These are phyloP conservation scores for Monosporascus sp. DNA, from an alignment of 2,329 filamentous ascomycete genomes.

Conservation along the genomic window DNA sequence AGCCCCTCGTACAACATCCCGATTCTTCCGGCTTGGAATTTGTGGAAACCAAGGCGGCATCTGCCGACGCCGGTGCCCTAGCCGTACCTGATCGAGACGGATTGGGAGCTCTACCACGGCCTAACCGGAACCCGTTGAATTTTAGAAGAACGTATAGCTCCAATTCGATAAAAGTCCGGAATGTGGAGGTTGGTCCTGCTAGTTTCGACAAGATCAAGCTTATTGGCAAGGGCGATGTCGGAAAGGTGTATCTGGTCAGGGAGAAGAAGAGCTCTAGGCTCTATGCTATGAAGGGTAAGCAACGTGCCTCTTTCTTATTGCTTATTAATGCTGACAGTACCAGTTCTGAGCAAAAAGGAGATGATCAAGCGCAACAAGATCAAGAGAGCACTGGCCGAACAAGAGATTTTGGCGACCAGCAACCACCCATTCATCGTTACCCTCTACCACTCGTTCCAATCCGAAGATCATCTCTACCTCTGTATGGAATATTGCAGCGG, in stretches of 20 bases:
- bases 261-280: slow-evolving; percentile 96
- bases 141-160: slow-evolving; percentile 97
- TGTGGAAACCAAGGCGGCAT: slow-evolving; percentile 38
- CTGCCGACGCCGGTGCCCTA: slow-evolving; percentile 34
- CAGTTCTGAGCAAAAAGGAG: slow-evolving; percentile 98
- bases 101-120: slow-evolving; percentile 59
- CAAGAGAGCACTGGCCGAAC: slow-evolving; percentile 93
- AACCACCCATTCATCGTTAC: slow-evolving; percentile 99
- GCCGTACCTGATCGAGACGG: slow-evolving; percentile 43
- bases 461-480: slow-evolving; percentile 96
- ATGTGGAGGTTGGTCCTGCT: slow-evolving; percentile 89
- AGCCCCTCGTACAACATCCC: slow-evolving; percentile 61
- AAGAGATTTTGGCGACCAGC: slow-evolving; percentile 96
- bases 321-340: slow-evolving; percentile 30
- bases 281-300: slow-evolving; percentile 96
- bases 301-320: neutral
- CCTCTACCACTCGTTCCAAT: slow-evolving; percentile 97
- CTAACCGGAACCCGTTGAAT: slow-evolving; percentile 63
- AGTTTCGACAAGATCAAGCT: slow-evolving; percentile 99
- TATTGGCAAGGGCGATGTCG: slow-evolving; percentile 97
- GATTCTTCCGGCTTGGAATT: slow-evolving; percentile 43
- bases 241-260: slow-evolving; percentile 94
- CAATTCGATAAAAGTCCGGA: slow-evolving; percentile 97
- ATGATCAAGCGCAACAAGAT: slow-evolving; percentile 99
- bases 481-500: slow-evolving; percentile 99